Evolutionary conservation across 2,329 filamentous ascomycete genomes (phyloP).

Genomic region (Chaetothyriales sp.): DNA sequence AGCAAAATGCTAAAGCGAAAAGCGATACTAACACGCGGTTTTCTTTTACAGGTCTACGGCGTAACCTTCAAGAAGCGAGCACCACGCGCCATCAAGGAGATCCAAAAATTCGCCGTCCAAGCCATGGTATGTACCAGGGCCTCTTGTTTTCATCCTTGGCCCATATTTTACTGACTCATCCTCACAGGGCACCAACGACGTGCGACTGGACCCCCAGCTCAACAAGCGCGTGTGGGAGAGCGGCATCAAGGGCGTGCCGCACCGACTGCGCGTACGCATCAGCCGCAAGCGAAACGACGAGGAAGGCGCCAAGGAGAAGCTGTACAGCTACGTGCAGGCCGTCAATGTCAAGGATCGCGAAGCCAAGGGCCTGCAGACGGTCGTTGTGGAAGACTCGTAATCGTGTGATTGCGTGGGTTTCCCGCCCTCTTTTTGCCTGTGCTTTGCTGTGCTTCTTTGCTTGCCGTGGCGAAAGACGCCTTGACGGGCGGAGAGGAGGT

Average conservation of each 20-base stretch:
- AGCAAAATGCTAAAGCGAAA: not conserved
- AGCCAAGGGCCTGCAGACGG: constrained; percentile 91
- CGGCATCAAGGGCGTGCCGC: constrained; percentile 97
- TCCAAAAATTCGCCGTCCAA: constrained; percentile 81
- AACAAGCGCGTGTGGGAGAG: constrained; percentile 99
- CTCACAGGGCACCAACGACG: constrained; percentile 81
- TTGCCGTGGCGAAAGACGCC: not conserved
- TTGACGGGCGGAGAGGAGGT: not conserved
- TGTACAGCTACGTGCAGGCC: constrained; percentile 99
- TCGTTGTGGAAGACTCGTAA: constrained; percentile 61
- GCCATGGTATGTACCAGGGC: constrained; percentile 68
- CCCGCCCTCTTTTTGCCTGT: not conserved
- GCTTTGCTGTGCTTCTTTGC: too few species aligned
- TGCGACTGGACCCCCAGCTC: constrained; percentile 93
- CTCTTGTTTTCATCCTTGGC: too few species aligned
- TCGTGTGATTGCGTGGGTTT: constrained; percentile 3
- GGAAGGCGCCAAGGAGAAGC: constrained; percentile 98
- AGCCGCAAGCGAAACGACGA: constrained; percentile 99
- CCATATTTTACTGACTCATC: too few species aligned
- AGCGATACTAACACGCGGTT: not conserved
- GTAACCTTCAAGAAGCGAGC: constrained; percentile 99
- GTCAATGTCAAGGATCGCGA: constrained; percentile 83
- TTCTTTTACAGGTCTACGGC: constrained; percentile 65
- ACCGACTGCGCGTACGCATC: constrained; percentile 94
- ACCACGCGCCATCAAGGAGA: constrained; percentile 98